These are phyloP conservation scores for Arabidopsis arenosa DNA, from an alignment of 345 rosid genomes.

Conservation along the genomic window DNA sequence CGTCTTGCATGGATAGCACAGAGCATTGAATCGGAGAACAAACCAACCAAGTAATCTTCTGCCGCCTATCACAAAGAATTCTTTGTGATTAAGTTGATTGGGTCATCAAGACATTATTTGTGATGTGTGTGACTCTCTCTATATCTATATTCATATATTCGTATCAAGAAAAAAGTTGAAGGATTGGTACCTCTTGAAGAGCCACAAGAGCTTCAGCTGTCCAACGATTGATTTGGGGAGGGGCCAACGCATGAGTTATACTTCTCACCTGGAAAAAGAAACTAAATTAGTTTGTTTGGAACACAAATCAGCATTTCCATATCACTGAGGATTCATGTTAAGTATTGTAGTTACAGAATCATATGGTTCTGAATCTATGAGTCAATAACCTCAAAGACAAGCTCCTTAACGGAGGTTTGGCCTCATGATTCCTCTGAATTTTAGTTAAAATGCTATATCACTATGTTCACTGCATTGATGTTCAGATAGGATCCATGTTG, in stretches of 20 bases:
- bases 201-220: constrained; percentile 80
- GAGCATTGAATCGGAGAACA: constrained; percentile 85
- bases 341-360: not conserved
- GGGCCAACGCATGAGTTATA: constrained; percentile 49
- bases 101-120: not conserved
- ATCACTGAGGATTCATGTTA: not conserved
- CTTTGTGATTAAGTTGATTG: not conserved
- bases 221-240: constrained; percentile 66
- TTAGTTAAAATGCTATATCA: not conserved
- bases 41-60: constrained; percentile 71
- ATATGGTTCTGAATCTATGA: constrained; percentile 14
- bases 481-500: not conserved
- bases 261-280: constrained; percentile 59
- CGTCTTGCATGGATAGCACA: constrained; percentile 96
- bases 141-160: constrained; percentile 7
- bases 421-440: not conserved
- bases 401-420: not conserved
- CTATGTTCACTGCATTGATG: constrained; percentile 11
- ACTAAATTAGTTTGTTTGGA: not conserved
- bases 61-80: constrained; percentile 65
- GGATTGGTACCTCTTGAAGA: constrained; percentile 77
- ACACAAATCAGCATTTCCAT: not conserved
- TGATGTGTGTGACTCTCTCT: not conserved
- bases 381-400: constrained; percentile 10
- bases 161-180: not conserved